These are phyloP conservation scores for Pneumocystis wakefieldiae DNA, from an alignment of 1,139 yeast species.

Conservation along the genomic window DNA sequence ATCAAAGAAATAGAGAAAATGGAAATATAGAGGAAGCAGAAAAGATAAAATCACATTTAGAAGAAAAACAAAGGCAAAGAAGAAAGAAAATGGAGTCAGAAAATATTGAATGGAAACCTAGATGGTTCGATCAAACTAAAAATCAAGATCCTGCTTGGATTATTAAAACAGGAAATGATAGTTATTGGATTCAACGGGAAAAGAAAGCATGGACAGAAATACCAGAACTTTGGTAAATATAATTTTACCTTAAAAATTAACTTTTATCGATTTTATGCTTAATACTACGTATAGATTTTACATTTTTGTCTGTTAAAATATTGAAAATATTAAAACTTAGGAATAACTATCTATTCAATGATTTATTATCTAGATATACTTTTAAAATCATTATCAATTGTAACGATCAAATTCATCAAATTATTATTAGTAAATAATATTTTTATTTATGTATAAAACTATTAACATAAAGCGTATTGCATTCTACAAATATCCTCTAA, in stretches of 20 bases:
- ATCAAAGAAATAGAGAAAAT: constrained; percentile 96
- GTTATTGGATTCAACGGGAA: constrained; percentile 13
- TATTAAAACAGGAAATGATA: constrained; percentile 8
- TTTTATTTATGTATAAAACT: background rate
- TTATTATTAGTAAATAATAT: background rate
- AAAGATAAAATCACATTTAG: constrained; percentile 45
- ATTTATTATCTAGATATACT: background rate
- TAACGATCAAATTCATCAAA: background rate
- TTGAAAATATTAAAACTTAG: background rate
- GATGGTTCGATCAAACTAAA: constrained; percentile 42
- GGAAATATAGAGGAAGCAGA: constrained; percentile 85
- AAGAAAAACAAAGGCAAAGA: constrained; percentile 66
- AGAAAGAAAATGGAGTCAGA: constrained; percentile 43
- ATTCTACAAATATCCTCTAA: background rate
- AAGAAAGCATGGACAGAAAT: background rate
- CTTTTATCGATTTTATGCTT: background rate
- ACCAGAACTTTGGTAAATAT: background rate
- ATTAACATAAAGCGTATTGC: background rate
- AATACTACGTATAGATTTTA: background rate
- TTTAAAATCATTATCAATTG: background rate
- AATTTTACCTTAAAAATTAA: background rate
- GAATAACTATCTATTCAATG: background rate
- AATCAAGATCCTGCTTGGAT: constrained; percentile 9
- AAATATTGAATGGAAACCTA: constrained; percentile 37
- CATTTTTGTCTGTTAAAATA: background rate